phyloP scores from a whole-genome alignment of 2,329 filamentous ascomycete species.

The Pseudophaeomoniella oleicola region DNA sequence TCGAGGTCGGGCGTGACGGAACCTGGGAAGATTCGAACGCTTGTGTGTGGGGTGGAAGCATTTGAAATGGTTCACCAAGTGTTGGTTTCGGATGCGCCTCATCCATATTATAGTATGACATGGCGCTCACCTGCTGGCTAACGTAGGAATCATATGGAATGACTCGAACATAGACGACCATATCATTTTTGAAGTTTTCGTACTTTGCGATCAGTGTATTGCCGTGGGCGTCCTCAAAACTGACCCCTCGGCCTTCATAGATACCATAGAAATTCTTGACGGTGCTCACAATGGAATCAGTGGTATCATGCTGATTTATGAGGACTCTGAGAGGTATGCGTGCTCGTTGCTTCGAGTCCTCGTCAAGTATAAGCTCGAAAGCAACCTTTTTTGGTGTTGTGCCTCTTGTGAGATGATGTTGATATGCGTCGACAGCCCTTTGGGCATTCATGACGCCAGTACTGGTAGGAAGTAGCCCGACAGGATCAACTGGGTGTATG shows the following conservation, averaged over 20 bases:
- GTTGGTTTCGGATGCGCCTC: constrained; percentile 39
- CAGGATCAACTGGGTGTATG: not conserved
- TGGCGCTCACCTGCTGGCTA: not conserved
- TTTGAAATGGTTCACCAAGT: constrained; percentile 49
- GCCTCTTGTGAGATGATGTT: constrained; percentile 15
- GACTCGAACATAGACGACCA: constrained; percentile 84
- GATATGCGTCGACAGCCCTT: not conserved
- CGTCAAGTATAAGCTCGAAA: constrained; percentile 47
- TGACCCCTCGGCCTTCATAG: constrained; percentile 78
- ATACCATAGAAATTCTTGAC: constrained; percentile 99
- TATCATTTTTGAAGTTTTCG: constrained; percentile 86
- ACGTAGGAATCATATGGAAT: constrained; percentile 38
- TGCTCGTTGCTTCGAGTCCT: constrained; percentile 42
- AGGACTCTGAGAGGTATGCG: constrained; percentile 56
- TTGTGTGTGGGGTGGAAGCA: constrained; percentile 43
- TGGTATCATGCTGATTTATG: constrained; percentile 90
- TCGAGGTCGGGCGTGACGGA: constrained; percentile 53
- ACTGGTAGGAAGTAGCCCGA: not conserved
- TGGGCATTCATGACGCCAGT: constrained; percentile 2
- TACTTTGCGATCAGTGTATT: constrained; percentile 89
- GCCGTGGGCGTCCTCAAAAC: constrained; percentile 82
- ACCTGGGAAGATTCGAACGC: constrained; percentile 43
- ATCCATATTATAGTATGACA: constrained; percentile 28
- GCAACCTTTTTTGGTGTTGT: constrained; percentile 44
- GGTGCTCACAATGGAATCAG: constrained; percentile 92